Evolutionary conservation across 306 rosid species (phyloP).

Genomic region (Cicer judaicum): DNA sequence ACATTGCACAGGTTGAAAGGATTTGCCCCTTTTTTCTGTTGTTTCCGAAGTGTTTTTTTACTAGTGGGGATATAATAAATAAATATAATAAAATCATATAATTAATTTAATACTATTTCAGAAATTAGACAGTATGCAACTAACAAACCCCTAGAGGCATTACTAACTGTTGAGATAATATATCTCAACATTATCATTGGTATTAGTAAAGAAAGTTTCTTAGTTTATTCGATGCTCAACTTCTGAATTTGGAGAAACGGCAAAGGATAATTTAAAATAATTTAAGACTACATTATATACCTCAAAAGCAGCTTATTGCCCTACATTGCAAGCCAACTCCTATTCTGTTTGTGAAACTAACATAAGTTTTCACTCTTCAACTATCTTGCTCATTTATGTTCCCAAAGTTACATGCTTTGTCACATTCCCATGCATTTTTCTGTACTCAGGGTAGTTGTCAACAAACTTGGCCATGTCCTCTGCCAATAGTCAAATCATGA

Average conservation of each 20-base stretch:
- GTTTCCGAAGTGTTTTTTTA: not conserved
- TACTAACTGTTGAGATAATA: not conserved
- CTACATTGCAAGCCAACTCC: constrained; percentile 96
- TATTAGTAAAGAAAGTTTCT: constrained; percentile 10
- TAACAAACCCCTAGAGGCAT: constrained; percentile 26
- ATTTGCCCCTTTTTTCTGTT: constrained; percentile 4
- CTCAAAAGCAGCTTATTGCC: constrained; percentile 97
- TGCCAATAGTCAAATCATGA: constrained; percentile 53
- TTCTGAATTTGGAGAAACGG: constrained; percentile 19
- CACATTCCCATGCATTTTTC: constrained; percentile 96
- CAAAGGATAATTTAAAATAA: constrained; percentile 19
- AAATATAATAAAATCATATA: not conserved
- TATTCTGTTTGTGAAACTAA: constrained; percentile 88
- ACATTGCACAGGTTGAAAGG: constrained; percentile 27
- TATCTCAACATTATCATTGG: not conserved
- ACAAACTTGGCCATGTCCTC: constrained; percentile 98
- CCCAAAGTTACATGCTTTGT: constrained; percentile 95
- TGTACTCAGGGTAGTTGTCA: constrained; percentile 93
- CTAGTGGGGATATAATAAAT: not conserved
- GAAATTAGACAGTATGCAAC: constrained; percentile 17
- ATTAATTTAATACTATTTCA: constrained; percentile 19
- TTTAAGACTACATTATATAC: constrained; percentile 48
- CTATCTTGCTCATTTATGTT: constrained; percentile 90
- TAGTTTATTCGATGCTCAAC: constrained; percentile 17
- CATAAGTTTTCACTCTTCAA: constrained; percentile 89